Evolutionary conservation across 305 asterid species (phyloP).

Genomic region (Fraxinus sp.): DNA sequence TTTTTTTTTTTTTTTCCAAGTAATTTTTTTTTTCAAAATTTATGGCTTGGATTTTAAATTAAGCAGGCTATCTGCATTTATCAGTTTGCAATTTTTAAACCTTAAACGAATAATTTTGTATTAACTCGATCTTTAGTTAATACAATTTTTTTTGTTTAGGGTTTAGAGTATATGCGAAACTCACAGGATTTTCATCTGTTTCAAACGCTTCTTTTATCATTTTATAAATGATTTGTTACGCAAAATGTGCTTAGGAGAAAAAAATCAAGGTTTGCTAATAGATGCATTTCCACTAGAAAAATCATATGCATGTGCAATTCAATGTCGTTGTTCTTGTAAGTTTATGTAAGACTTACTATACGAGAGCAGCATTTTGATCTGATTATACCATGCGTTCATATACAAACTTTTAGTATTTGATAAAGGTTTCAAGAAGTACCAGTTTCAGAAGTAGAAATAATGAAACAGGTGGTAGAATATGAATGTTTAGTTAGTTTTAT

Average conservation of each 20-base stretch:
- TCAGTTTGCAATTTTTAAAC: background rate
- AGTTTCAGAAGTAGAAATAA: slow-evolving; percentile 5
- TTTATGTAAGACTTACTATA: background rate
- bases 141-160: background rate
- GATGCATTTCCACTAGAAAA: background rate
- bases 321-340: slow-evolving; percentile 9
- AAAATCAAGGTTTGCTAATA: background rate
- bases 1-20: slow-evolving; percentile 6
- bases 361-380: background rate
- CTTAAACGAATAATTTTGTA: background rate
- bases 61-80: slow-evolving; percentile 5
- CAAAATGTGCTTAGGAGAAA: background rate
- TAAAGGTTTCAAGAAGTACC: background rate
- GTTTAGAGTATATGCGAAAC: background rate
- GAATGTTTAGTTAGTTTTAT: background rate
- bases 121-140: background rate
- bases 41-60: slow-evolving; percentile 11
- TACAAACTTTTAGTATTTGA: background rate
- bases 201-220: background rate
- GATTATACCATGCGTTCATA: background rate
- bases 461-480: background rate
- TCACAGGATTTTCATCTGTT: background rate
- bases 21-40: background rate
- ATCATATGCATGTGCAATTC: background rate
- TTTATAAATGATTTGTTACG: background rate